These are phyloP conservation scores for Plasmodium fragile DNA, from an alignment of 169 alveolate species.

Conservation along the genomic window DNA sequence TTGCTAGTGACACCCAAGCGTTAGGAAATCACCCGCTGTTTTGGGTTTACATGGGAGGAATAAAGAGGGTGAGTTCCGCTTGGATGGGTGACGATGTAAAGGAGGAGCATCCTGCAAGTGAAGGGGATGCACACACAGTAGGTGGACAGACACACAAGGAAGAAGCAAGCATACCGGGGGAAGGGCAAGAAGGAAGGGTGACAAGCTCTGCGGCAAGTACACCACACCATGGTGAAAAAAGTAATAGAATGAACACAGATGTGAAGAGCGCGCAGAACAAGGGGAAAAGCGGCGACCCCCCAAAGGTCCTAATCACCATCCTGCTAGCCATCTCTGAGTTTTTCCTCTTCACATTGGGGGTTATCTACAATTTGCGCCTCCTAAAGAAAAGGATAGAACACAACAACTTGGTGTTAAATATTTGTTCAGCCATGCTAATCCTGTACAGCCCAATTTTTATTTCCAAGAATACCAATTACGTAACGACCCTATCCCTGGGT, in stretches of 20 bases:
- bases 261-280: not conserved
- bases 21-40: conserved; percentile 6
- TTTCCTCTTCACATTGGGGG: conserved; percentile 46
- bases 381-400: conserved; percentile 27
- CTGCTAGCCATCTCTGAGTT: conserved; percentile 38
- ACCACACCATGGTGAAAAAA: not conserved
- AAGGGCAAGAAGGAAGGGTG: not conserved
- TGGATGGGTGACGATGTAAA: not conserved
- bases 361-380: conserved; percentile 46
- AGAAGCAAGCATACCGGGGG: not conserved
- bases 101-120: not conserved
- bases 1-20: not conserved
- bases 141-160: not conserved
- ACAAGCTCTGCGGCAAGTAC: not conserved
- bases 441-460: conserved; percentile 61
- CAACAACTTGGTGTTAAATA: conserved; percentile 17
- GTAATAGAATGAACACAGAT: not conserved
- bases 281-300: not conserved
- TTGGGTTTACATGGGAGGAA: conserved; percentile 13
- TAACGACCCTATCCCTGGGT: conserved; percentile 42
- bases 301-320: not conserved
- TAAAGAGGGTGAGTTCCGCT: not conserved
- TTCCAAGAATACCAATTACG: conserved; percentile 32
- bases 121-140: not conserved
- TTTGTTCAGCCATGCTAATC: conserved; percentile 49